A percentile compares a stretch with the other conserved stretches of the same genome.
These are phyloP conservation scores for Haematococcus lacustris DNA, from an alignment of 139 green algal species.

Conservation along the genomic window DNA sequence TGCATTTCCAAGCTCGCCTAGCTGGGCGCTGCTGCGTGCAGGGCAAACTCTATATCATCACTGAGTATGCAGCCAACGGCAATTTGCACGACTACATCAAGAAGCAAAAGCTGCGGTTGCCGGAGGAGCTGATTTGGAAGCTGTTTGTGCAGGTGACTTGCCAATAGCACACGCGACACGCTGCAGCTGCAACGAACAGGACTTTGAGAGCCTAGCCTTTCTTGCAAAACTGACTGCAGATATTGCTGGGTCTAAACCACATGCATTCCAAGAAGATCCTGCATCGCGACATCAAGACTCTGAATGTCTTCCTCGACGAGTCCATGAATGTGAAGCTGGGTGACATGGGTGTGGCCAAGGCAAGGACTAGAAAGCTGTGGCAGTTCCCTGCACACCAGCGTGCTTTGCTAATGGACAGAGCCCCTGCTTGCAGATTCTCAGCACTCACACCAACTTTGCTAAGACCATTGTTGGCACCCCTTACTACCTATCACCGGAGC, in stretches of 20 bases:
- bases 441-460: slow-evolving; percentile 50
- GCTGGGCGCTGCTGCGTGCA: slow-evolving; percentile 10
- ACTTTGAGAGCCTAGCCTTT: background rate
- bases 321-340: slow-evolving; percentile 51
- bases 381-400: background rate
- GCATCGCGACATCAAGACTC: slow-evolving; percentile 63
- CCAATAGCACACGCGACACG: background rate
- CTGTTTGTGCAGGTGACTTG: slow-evolving; percentile 41
- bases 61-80: slow-evolving; percentile 52
- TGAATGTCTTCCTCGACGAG: slow-evolving; percentile 56
- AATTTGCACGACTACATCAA: slow-evolving; percentile 53
- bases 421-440: slow-evolving; percentile 35
- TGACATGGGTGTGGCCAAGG: slow-evolving; percentile 58
- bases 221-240: slow-evolving; percentile 23
- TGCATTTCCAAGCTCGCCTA: background rate
- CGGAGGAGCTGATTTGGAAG: slow-evolving; percentile 55
- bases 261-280: slow-evolving; percentile 60
- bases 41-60: slow-evolving; percentile 65
- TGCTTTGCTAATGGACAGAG: background rate
- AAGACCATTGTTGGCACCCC: slow-evolving; percentile 58
- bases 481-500: slow-evolving; percentile 52
- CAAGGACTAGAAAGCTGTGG: slow-evolving; percentile 7
- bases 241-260: slow-evolving; percentile 52
- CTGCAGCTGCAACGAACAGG: background rate
- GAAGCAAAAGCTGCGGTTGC: slow-evolving; percentile 27